These are phyloP conservation scores for Dioszegia crocea DNA, from an alignment of 768 basidiomycete species.

Conservation along the genomic window DNA sequence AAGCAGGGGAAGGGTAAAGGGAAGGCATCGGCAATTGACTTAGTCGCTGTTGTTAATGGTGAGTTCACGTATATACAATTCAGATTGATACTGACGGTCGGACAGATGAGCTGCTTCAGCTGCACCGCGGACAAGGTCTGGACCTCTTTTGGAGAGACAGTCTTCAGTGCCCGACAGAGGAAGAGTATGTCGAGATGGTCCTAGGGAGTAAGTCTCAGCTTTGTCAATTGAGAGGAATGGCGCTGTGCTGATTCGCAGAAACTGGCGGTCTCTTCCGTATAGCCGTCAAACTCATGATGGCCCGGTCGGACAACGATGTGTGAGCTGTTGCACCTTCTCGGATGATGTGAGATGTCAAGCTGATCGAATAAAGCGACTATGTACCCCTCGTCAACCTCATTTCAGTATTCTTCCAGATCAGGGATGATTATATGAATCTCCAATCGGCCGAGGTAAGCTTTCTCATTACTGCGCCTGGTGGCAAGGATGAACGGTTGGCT, in stretches of 20 bases:
- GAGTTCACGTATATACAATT: no score
- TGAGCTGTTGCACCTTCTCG: conserved; percentile 25
- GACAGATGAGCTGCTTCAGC: conserved; percentile 66
- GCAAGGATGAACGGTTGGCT: not conserved
- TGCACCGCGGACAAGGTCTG: conserved; percentile 91
- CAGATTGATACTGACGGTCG: not conserved
- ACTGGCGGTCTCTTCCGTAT: conserved; percentile 90
- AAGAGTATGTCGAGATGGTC: conserved; percentile 93
- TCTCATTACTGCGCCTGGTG: not conserved
- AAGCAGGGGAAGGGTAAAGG: conserved; percentile 28
- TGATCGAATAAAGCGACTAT: conserved; percentile 62
- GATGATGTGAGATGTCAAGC: not conserved
- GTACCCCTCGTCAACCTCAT: conserved; percentile 89
- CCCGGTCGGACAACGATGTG: conserved; percentile 52
- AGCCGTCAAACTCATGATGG: conserved; percentile 95
- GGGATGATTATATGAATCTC: conserved; percentile 96
- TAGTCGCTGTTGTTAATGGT: conserved; percentile 75
- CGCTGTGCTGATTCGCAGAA: conserved; percentile 60
- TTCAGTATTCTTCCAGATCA: conserved; percentile 90
- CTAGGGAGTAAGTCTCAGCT: conserved; percentile 83
- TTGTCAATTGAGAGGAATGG: no score
- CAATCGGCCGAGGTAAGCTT: conserved; percentile 70
- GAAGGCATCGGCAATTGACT: conserved; percentile 48
- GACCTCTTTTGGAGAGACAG: conserved; percentile 94
- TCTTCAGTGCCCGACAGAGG: conserved; percentile 83